phyloP scores from a whole-genome alignment of 2,329 filamentous ascomycete species.

The Neonectria magnoliae region DNA sequence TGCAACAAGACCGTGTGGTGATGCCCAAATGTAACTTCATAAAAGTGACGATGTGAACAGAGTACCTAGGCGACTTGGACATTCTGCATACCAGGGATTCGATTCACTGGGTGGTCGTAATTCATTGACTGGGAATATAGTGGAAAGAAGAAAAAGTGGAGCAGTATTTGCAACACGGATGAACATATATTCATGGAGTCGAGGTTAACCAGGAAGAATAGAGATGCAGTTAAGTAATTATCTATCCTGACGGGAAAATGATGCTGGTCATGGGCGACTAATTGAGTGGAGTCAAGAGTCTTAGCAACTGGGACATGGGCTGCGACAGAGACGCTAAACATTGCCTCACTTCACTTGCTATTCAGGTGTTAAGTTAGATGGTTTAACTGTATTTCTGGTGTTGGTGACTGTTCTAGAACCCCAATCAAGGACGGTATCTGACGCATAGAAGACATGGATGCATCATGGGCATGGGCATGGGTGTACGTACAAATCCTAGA shows the following conservation, averaged over 20 bases:
- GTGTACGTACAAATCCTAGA: neutral
- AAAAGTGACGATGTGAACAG: neutral
- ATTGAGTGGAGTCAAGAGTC: neutral
- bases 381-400: neutral
- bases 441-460: neutral
- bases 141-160: neutral
- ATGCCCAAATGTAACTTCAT: neutral
- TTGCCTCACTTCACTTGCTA: too few species aligned
- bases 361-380: neutral
- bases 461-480: neutral
- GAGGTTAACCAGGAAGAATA: neutral
- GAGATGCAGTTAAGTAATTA: too few species aligned
- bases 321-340: neutral
- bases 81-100: too few species aligned
- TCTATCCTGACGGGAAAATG: too few species aligned
- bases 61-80: neutral
- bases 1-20: neutral
- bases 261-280: neutral
- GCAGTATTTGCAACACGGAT: too few species aligned
- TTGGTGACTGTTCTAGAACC: neutral
- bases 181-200: too few species aligned
- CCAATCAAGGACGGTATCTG: neutral
- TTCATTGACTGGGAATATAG: neutral
- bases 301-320: too few species aligned
- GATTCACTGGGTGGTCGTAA: neutral